A percentile compares a stretch with the other conserved stretches of the same genome.
These are phyloP conservation scores for Tetracentron sinense DNA, from an alignment of 164 flowering plant species.

Conservation along the genomic window DNA sequence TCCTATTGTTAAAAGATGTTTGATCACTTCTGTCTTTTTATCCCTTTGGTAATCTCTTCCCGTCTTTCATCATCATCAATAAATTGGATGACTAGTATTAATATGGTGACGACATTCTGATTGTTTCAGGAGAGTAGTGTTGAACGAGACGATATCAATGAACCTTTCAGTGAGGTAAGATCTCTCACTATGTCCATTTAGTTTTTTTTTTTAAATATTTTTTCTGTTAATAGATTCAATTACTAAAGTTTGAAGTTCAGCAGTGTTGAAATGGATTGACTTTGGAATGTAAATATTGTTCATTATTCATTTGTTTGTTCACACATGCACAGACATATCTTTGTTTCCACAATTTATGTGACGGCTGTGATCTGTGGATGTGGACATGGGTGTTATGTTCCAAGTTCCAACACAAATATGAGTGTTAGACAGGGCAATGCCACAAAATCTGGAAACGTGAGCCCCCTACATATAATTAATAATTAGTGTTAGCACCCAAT, in stretches of 20 bases:
- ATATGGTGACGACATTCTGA: background rate
- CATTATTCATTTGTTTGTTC: background rate
- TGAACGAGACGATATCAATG: constrained; percentile 79
- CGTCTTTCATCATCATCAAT: background rate
- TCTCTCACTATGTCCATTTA: background rate
- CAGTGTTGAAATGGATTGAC: too few relatives aligned
- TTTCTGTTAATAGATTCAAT: background rate
- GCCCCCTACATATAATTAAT: too few relatives aligned
- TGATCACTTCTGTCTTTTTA: background rate
- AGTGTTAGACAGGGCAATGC: too few relatives aligned
- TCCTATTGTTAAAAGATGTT: too few relatives aligned
- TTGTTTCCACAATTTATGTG: too few relatives aligned
- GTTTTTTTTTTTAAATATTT: background rate
- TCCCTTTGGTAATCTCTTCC: background rate
- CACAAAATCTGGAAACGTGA: too few relatives aligned
- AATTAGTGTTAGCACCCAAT: too few relatives aligned
- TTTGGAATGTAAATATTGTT: too few relatives aligned
- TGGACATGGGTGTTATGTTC: too few relatives aligned
- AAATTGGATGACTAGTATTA: background rate
- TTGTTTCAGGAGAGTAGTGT: constrained; percentile 80
- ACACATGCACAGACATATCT: background rate
- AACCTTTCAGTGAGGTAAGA: constrained; percentile 88
- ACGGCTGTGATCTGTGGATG: background rate
- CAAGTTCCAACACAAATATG: too few relatives aligned
- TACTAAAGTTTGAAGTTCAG: background rate